A percentile compares a stretch with the other conserved stretches of the same genome.
phyloP scores from a whole-genome alignment of 768 basidiomycete species.

The Leccinum boreale region DNA sequence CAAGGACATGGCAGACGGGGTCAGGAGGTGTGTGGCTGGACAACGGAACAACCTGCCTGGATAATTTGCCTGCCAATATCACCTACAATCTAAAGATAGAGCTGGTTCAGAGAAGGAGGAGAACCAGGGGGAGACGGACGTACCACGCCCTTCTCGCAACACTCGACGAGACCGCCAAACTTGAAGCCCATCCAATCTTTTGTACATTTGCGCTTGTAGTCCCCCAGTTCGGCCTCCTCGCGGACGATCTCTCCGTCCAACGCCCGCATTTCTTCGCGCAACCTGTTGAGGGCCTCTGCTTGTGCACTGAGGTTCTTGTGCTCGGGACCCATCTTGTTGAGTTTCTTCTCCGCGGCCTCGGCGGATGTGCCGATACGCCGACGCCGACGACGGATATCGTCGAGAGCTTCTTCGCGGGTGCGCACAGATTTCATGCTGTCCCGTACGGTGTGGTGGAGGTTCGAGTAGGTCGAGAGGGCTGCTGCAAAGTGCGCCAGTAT shows the following conservation, averaged over 20 bases:
- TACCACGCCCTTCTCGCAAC: slow-evolving; percentile 74
- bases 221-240: slow-evolving; percentile 76
- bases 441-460: slow-evolving; percentile 60
- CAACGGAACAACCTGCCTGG: slow-evolving; percentile 27
- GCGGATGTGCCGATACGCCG: slow-evolving; percentile 65
- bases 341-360: slow-evolving; percentile 82
- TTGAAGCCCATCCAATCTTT: slow-evolving; percentile 77
- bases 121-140: slow-evolving; percentile 15
- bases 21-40: background rate
- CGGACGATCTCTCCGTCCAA: slow-evolving; percentile 82
- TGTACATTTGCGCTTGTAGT: slow-evolving; percentile 74
- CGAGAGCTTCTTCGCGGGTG: slow-evolving; percentile 78
- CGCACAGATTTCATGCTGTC: slow-evolving; percentile 78
- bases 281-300: slow-evolving; percentile 63
- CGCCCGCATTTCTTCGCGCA: slow-evolving; percentile 72
- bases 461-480: slow-evolving; percentile 66
- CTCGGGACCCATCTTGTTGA: slow-evolving; percentile 86
- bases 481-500: slow-evolving; percentile 65
- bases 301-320: slow-evolving; percentile 79
- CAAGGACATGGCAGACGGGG: background rate
- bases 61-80: slow-evolving; percentile 47
- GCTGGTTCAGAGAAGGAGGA: background rate
- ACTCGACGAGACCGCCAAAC: slow-evolving; percentile 83
- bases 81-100: slow-evolving; percentile 40
- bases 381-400: slow-evolving; percentile 69